A percentile compares a stretch with the other conserved stretches of the same genome.
These are phyloP conservation scores for Fusarium sp. DNA, from an alignment of 2,329 filamentous ascomycete species.

Conservation along the genomic window DNA sequence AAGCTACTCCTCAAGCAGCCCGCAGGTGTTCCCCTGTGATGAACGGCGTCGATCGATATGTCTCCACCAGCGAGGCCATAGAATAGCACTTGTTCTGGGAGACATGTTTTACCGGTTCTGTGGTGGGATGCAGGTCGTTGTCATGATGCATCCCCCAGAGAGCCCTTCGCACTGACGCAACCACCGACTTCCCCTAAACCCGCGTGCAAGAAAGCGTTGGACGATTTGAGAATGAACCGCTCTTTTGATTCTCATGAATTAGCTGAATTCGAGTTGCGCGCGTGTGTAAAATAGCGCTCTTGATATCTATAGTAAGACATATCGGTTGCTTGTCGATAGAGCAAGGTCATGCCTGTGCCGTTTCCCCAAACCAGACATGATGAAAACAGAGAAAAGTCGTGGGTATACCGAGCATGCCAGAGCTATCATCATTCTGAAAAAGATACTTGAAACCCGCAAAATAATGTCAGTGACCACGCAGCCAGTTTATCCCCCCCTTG, in stretches of 20 bases:
- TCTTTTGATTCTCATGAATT: background rate
- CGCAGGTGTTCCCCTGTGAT: background rate
- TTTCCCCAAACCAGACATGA: background rate
- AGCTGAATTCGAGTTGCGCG: background rate
- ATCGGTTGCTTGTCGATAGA: background rate
- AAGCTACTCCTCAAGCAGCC: background rate
- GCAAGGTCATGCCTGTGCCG: background rate
- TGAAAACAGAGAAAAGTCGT: conserved; percentile 20
- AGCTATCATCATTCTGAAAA: background rate
- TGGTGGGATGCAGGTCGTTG: background rate
- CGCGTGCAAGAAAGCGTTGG: background rate
- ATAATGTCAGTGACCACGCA: conserved; percentile 6
- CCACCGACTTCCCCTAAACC: background rate
- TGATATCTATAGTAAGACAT: conserved; percentile 8
- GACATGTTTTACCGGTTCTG: conserved; percentile 10
- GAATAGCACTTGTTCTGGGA: background rate
- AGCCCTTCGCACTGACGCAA: no score
- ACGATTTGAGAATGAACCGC: background rate
- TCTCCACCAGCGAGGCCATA: background rate
- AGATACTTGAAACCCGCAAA: background rate
- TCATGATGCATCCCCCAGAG: background rate
- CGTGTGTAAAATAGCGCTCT: background rate
- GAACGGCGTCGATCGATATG: background rate
- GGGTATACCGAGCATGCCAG: conserved; percentile 30
- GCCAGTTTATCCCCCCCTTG: conserved; percentile 15